A percentile compares a stretch with the other conserved stretches of the same genome.
Evolutionary conservation across 2,329 filamentous ascomycete genomes (phyloP).

Genomic region (Fusarium denticulatum): DNA sequence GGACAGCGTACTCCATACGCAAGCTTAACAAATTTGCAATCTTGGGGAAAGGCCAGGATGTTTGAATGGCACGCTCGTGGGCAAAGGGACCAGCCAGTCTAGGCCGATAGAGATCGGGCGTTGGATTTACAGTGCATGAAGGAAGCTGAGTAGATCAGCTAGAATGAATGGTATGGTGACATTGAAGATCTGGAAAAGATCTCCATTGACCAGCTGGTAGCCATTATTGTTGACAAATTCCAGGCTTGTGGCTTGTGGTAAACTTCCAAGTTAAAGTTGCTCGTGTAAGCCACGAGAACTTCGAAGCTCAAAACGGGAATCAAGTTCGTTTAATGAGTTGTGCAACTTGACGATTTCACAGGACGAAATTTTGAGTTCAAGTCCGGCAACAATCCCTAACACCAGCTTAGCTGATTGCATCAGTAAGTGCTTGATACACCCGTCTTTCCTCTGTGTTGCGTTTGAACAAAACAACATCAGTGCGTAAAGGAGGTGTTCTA

Average conservation of each 20-base stretch:
- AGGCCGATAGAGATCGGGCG: slow-evolving; percentile 27
- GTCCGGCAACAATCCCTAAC: neutral
- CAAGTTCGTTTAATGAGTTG: slow-evolving; percentile 19
- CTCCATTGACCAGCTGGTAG: neutral
- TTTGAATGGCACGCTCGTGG: neutral
- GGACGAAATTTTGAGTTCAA: slow-evolving; percentile 10
- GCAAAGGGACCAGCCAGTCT: slow-evolving; percentile 2
- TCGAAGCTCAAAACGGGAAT: neutral
- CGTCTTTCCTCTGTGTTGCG: neutral
- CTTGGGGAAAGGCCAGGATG: slow-evolving; percentile 8
- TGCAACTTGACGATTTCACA: slow-evolving; percentile 6
- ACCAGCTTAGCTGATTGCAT: neutral
- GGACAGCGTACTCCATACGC: neutral
- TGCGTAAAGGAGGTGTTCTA: neutral
- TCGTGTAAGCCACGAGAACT: neutral
- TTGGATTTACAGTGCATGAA: slow-evolving; percentile 19
- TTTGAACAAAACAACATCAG: neutral
- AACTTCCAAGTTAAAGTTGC: neutral
- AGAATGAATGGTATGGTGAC: slow-evolving; percentile 10
- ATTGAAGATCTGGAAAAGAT: slow-evolving; percentile 3
- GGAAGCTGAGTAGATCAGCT: slow-evolving; percentile 13
- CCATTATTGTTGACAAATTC: neutral
- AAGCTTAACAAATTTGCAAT: slow-evolving; percentile 6
- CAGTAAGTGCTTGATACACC: neutral
- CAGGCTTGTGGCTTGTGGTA: neutral